phyloP scores from a whole-genome alignment of 1,284 basidiomycete species.

The Sphagnurus paluster region DNA sequence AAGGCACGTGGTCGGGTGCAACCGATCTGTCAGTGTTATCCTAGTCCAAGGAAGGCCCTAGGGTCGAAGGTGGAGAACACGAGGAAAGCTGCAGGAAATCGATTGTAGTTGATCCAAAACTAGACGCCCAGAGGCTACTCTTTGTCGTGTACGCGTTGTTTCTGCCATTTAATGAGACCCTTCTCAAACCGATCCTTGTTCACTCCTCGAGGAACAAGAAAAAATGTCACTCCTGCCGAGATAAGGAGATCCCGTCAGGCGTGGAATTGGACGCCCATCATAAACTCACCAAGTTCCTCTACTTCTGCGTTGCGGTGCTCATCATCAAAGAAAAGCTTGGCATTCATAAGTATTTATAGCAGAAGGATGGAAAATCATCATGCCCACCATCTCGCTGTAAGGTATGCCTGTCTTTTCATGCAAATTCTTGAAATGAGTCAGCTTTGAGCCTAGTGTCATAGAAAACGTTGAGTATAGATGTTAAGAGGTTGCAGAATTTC shows the following conservation, averaged over 20 bases:
- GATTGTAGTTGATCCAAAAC: neutral
- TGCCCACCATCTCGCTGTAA: constrained; percentile 78
- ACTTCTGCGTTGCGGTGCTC: constrained; percentile 78
- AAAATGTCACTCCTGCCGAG: constrained; percentile 70
- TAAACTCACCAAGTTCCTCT: constrained; percentile 63
- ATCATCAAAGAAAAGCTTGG: constrained; percentile 83
- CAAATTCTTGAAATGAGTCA: constrained; percentile 77
- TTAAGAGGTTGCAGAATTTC: neutral
- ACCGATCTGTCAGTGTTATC: neutral
- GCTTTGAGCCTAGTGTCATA: constrained; percentile 65
- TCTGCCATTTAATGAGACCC: constrained; percentile 66
- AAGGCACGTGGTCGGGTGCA: too few species aligned
- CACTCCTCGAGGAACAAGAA: constrained; percentile 53
- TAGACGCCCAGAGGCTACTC: neutral
- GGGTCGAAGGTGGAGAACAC: neutral
- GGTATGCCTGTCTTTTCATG: constrained; percentile 80
- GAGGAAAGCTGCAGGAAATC: too few species aligned
- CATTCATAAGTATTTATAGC: neutral
- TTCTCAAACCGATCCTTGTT: constrained; percentile 55
- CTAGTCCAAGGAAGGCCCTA: neutral
- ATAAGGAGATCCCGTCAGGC: too few species aligned
- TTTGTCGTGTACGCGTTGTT: constrained; percentile 28
- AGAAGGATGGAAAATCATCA: neutral
- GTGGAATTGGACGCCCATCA: too few species aligned
- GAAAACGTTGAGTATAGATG: neutral